Conservation (phyloP, 208 protist genomes). For the Trypanosoma mega region DNA sequence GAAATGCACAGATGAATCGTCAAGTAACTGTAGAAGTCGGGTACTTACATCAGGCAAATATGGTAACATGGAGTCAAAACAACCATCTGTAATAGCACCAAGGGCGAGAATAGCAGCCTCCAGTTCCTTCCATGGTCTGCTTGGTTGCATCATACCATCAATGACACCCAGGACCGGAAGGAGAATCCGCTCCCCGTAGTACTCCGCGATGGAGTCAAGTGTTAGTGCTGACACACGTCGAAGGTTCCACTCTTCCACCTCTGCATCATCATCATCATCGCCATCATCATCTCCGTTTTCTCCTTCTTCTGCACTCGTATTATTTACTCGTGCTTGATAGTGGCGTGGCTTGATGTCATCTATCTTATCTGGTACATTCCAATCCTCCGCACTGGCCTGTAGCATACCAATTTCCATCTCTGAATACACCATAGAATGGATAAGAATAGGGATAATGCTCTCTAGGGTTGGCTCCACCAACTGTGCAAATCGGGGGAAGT, state of each 20-base stretch:
- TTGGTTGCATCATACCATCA: conserved; percentile 67
- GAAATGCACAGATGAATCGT: conserved; percentile 68
- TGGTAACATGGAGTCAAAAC: conserved; percentile 73
- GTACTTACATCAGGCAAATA: conserved; percentile 75
- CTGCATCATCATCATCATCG: conserved; percentile 82
- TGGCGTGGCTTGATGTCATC: conserved; percentile 87
- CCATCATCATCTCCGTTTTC: conserved; percentile 58
- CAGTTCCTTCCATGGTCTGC: conserved; percentile 66
- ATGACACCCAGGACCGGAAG: conserved; percentile 75
- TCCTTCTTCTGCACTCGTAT: conserved; percentile 31
- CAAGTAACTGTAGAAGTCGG: conserved; percentile 74
- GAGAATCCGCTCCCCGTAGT: conserved; percentile 83
- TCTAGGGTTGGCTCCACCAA: conserved; percentile 47
- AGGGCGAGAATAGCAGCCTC: conserved; percentile 92
- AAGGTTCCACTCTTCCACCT: conserved; percentile 91
- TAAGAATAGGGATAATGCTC: conserved; percentile 73
- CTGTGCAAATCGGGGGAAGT: conserved; percentile 72
- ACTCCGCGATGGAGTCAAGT: conserved; percentile 84
- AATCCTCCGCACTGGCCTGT: conserved; percentile 71
- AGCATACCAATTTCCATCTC: conserved; percentile 90
- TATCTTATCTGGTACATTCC: conserved; percentile 73
- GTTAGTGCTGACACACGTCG: conserved; percentile 86
- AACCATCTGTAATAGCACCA: conserved; percentile 91
- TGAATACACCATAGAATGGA: conserved; percentile 89
- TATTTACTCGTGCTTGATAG: conserved; percentile 61